phyloP scores from a whole-genome alignment of 257 asterid species.

The Mitragyna speciosa region DNA sequence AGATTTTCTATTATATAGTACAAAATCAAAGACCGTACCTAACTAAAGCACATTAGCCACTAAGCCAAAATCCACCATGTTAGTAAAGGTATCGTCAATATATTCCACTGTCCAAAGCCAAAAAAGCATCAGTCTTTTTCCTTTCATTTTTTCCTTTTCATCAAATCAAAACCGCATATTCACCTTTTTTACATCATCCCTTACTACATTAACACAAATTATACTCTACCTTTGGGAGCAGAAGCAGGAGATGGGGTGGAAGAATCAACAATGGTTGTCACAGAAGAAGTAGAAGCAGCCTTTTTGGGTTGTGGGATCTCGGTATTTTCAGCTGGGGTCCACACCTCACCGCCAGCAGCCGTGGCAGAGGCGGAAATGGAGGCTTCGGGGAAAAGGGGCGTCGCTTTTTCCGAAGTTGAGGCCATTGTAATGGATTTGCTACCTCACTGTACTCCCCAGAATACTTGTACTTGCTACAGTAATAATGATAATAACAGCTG shows the following conservation, averaged over 20 bases:
- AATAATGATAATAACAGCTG: background rate
- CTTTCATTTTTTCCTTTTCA: background rate
- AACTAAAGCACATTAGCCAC: background rate
- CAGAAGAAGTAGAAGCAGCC: background rate
- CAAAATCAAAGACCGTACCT: background rate
- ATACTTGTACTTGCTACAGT: slow-evolving; percentile 36
- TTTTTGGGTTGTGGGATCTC: background rate
- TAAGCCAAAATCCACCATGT: background rate
- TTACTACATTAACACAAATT: background rate
- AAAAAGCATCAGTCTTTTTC: slow-evolving; percentile 1
- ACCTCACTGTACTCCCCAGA: slow-evolving; percentile 71
- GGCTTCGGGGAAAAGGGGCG: slow-evolving; percentile 40
- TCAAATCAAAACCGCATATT: background rate
- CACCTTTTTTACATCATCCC: background rate
- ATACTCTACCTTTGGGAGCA: slow-evolving; percentile 4
- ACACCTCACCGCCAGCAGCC: background rate
- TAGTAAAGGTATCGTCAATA: background rate
- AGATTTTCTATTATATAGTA: background rate
- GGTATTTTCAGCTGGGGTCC: background rate
- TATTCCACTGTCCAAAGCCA: background rate
- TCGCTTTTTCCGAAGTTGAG: slow-evolving; percentile 83
- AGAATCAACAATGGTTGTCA: slow-evolving; percentile 14
- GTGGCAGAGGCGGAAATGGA: slow-evolving; percentile 17
- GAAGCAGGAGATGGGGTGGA: slow-evolving; percentile 6
- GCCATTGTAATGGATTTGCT: slow-evolving; percentile 87